Percentiles rank a stretch among this genome's conserved stretches.
These are phyloP conservation scores for Nemania serpens DNA, from an alignment of 2,329 filamentous ascomycete species.

Conservation along the genomic window DNA sequence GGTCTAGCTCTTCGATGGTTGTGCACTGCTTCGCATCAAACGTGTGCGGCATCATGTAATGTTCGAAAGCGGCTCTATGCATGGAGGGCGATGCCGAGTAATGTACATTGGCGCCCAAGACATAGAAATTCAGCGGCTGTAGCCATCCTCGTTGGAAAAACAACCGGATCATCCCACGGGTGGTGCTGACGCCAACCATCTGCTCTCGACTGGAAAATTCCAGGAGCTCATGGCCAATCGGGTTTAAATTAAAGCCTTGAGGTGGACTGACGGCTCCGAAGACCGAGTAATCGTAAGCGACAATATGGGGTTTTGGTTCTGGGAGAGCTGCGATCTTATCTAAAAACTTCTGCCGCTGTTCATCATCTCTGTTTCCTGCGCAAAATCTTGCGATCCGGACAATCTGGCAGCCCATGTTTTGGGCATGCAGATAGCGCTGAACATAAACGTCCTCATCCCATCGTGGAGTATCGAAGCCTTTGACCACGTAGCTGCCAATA, in stretches of 20 bases:
- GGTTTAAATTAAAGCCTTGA: conserved; percentile 57
- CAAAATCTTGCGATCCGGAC: conserved; percentile 65
- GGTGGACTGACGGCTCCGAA: conserved; percentile 48
- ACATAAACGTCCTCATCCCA: conserved; percentile 62
- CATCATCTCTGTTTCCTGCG: conserved; percentile 59
- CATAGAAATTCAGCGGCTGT: conserved; percentile 70
- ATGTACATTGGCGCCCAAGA: conserved; percentile 68
- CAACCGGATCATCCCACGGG: conserved; percentile 59
- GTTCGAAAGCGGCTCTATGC: conserved; percentile 70
- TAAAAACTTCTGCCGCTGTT: conserved; percentile 54
- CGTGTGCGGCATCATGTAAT: conserved; percentile 68
- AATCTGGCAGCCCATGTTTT: conserved; percentile 62
- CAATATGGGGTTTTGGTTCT: conserved; percentile 55
- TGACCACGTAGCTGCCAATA: conserved; percentile 60
- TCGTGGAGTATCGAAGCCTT: conserved; percentile 50
- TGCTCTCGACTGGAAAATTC: conserved; percentile 48
- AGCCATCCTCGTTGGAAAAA: conserved; percentile 66
- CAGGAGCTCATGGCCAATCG: conserved; percentile 52
- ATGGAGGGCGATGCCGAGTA: conserved; percentile 75
- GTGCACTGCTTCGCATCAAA: conserved; percentile 65
- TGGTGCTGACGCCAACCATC: conserved; percentile 56
- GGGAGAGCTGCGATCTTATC: conserved; percentile 52
- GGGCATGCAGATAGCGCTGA: conserved; percentile 58
- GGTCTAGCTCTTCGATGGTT: conserved; percentile 64
- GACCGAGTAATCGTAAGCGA: conserved; percentile 52